Evolutionary conservation across 768 basidiomycete species (phyloP).

Genomic region (Rubroboletus pulcherrimus): DNA sequence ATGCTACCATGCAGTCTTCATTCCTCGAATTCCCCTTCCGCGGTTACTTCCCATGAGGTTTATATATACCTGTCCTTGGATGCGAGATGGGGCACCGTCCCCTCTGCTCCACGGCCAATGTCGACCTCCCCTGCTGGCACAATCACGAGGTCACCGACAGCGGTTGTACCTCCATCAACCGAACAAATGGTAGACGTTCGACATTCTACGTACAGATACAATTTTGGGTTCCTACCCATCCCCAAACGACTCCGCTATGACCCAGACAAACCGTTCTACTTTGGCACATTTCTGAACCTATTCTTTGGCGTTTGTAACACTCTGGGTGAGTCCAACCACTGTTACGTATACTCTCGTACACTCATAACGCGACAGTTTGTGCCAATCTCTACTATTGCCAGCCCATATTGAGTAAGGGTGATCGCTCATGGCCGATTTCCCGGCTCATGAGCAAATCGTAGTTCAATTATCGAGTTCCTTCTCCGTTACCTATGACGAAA

Average conservation of each 20-base stretch:
- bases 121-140: not conserved
- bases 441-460: conserved; percentile 1
- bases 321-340: conserved; percentile 11
- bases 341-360: not conserved
- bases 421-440: not conserved
- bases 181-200: not conserved
- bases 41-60: not conserved
- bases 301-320: conserved; percentile 61
- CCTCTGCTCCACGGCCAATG: conserved; percentile 1
- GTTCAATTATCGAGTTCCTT: conserved; percentile 37
- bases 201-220: conserved; percentile 15
- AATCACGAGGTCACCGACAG: not conserved
- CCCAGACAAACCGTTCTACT: conserved; percentile 45
- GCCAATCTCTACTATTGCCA: conserved; percentile 79
- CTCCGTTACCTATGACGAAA: conserved; percentile 30
- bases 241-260: conserved; percentile 51
- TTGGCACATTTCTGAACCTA: conserved; percentile 48
- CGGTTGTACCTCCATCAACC: not conserved
- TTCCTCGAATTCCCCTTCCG: not conserved
- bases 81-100: not conserved
- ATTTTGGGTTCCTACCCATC: conserved; percentile 61
- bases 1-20: not conserved
- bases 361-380: conserved; percentile 31
- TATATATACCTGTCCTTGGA: conserved; percentile 1
- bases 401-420: conserved; percentile 62